Evolutionary conservation across 345 rosid genomes (phyloP), one percentile per base, ranked within the genome.

Genomic region (Euphorbia pulcherrima): DNA sequence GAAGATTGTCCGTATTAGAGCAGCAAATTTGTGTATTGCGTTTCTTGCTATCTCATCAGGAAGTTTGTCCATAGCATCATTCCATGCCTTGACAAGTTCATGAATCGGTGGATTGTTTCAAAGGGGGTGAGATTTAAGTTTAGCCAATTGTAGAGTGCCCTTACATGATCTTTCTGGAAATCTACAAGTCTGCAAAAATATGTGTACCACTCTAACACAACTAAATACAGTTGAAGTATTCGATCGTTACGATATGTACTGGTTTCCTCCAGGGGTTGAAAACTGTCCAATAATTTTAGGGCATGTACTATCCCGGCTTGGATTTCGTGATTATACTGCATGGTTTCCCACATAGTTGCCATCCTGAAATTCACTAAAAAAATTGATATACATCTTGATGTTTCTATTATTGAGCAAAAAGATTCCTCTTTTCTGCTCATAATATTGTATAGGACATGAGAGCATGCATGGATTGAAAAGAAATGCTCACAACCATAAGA

Each of bases 281-380:
- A 79, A 40, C 62, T 39, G 40, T 89, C 87, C 67, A 89, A 33
- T 30, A 82, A 59, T 72, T 30, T 75, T 71, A 91, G 69, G 23
- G 74, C 64, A 41, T 23, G 44, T 50, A 75, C 90, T 60, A 77
- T 78, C 71, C 46, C 79, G 0, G 47, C 78, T 77, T 94, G 99
- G n/a, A n/a, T n/a, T n/a, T n/a, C n/a, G 33, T 91, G 96, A 58
- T 89, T 88, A 65, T 0, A n/a, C n/a, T n/a, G 83, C 97, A 94
- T 89, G 73, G 80, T 66, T n/a, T 72, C 89, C 99, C 99, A 94
- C 99, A 91, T 94, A 27, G 48, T 77, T 0, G 85, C 87, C 99
- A 94, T 89, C 80, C 99, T 94, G 79, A 74, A 82, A 74, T 63
- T 21, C 59, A 53, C 26, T 60, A n/a, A n/a, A n/a, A n/a, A n/a